Conservation (phyloP, 441 rosid genomes). For the Corymbia calophylla region DNA sequence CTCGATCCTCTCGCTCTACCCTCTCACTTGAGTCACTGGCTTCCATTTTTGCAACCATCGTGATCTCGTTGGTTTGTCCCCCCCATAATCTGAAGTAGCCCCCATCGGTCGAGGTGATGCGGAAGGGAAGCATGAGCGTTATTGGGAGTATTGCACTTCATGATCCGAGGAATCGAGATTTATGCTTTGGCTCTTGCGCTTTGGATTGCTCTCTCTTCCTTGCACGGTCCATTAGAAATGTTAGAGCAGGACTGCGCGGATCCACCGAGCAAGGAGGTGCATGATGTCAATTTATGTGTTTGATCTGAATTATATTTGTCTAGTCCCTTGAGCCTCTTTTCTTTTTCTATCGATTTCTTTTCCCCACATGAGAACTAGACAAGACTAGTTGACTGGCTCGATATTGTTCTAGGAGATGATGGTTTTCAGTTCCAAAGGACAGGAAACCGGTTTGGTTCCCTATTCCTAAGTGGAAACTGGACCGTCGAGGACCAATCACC, state of each 20-base stretch:
- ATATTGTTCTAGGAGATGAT: neutral
- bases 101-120: neutral
- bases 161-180: neutral
- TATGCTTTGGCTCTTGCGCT: neutral
- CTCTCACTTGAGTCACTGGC: neutral
- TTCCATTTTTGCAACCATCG: neutral
- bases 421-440: accelerated
- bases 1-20: too few species aligned
- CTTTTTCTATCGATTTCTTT: accelerated
- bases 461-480: accelerated
- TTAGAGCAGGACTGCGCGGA: neutral
- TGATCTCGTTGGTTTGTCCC: neutral
- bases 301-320: too few species aligned
- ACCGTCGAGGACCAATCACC: accelerated
- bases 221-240: neutral
- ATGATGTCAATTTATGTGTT: neutral
- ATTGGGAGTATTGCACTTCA: too few species aligned
- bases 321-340: too few species aligned
- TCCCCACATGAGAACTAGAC: too few species aligned
- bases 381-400: accelerated
- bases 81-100: neutral
- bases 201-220: neutral
- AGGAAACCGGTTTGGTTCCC: accelerated
- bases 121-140: neutral
- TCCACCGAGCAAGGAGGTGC: neutral